phyloP scores from a whole-genome alignment of 371 early-diverging fungal species.

The Encephalitozoon romaleae region DNA sequence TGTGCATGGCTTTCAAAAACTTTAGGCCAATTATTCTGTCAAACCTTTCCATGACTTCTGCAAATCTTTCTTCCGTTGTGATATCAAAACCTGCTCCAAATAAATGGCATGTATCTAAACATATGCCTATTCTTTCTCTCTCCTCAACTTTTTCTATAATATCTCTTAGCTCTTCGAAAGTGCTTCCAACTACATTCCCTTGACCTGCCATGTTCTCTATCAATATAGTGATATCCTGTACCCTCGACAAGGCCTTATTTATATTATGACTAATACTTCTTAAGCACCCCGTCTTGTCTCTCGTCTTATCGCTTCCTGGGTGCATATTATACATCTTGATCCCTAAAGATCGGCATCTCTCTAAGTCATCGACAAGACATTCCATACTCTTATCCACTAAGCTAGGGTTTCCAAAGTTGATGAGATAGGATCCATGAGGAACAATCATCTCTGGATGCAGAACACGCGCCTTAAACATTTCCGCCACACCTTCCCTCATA shows the following conservation, averaged over 20 bases:
- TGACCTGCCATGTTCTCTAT: slow-evolving; percentile 68
- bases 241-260: slow-evolving; percentile 62
- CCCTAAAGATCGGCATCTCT: slow-evolving; percentile 63
- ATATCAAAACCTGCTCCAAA: slow-evolving; percentile 68
- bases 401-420: slow-evolving; percentile 65
- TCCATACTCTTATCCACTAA: slow-evolving; percentile 55
- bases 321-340: slow-evolving; percentile 65
- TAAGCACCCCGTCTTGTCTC: slow-evolving; percentile 60
- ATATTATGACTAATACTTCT: slow-evolving; percentile 61
- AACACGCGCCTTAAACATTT: slow-evolving; percentile 39
- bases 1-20: slow-evolving; percentile 65
- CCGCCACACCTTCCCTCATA: slow-evolving; percentile 11
- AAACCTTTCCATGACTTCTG: slow-evolving; percentile 63
- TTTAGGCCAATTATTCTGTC: slow-evolving; percentile 62
- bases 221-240: slow-evolving; percentile 61
- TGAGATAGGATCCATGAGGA: slow-evolving; percentile 66
- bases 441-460: slow-evolving; percentile 55
- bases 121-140: slow-evolving; percentile 65
- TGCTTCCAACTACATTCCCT: slow-evolving; percentile 63
- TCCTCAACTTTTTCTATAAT: slow-evolving; percentile 63
- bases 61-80: slow-evolving; percentile 59
- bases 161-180: slow-evolving; percentile 63
- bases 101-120: slow-evolving; percentile 67
- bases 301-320: slow-evolving; percentile 63
- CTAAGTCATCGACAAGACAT: slow-evolving; percentile 64